phyloP scores from a whole-genome alignment of 768 basidiomycete species.

The Saitozyma podzolica region DNA sequence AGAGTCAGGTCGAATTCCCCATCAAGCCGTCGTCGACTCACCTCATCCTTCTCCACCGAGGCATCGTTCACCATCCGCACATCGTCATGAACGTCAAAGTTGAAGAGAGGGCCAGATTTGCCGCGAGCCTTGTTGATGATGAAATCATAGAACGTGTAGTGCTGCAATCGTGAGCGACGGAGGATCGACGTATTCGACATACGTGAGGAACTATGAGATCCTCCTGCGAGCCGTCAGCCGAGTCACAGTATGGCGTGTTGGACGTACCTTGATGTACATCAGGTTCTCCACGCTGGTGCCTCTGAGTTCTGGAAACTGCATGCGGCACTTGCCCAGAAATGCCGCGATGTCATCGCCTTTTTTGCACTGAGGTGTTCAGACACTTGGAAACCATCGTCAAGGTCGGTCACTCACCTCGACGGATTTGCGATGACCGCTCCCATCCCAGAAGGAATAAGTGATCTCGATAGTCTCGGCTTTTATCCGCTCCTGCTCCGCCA shows the following conservation, averaged over 20 bases:
- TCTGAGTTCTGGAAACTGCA: conserved; percentile 88
- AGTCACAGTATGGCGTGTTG: neutral
- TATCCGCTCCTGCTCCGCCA: conserved; percentile 68
- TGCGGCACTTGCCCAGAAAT: conserved; percentile 90
- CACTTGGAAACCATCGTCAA: neutral
- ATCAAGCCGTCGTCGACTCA: conserved; percentile 43
- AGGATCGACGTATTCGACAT: conserved; percentile 43
- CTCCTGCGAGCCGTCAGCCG: conserved; percentile 61
- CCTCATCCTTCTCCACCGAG: conserved; percentile 95
- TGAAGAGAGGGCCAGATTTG: conserved; percentile 96
- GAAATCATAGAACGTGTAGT: conserved; percentile 97
- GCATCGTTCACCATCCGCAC: conserved; percentile 92
- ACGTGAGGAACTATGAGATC: conserved; percentile 97
- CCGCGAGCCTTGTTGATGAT: conserved; percentile 98
- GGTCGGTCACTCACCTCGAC: conserved; percentile 66
- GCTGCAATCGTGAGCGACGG: conserved; percentile 58
- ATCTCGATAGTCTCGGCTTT: conserved; percentile 80
- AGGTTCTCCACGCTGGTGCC: conserved; percentile 90
- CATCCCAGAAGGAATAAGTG: conserved; percentile 97
- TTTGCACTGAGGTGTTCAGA: conserved; percentile 68
- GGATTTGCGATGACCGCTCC: conserved; percentile 90
- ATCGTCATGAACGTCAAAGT: conserved; percentile 98
- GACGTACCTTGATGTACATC: conserved; percentile 91
- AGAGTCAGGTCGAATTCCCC: neutral
- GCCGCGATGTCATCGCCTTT: conserved; percentile 86